phyloP scores from a whole-genome alignment of 2,329 filamentous ascomycete genomes.

The Amauroascus verrucosus region DNA sequence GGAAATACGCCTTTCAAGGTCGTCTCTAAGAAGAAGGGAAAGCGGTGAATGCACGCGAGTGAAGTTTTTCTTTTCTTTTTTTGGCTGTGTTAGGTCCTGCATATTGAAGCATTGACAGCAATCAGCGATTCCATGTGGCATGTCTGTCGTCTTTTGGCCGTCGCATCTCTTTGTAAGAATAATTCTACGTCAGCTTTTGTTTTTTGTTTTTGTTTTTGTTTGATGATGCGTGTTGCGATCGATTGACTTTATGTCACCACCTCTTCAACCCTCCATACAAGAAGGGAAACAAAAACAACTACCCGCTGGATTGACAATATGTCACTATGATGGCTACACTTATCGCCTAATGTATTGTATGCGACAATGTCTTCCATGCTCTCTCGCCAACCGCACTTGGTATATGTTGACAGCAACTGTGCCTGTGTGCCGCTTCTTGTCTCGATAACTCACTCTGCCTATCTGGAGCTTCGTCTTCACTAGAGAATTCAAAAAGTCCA shows the following conservation, averaged over 20 bases:
- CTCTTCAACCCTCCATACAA: too few relatives aligned
- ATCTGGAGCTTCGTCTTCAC: too few relatives aligned
- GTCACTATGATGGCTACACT: background rate
- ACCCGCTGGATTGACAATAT: too few relatives aligned
- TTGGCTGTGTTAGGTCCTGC: background rate
- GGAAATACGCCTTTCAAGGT: conserved; percentile 68
- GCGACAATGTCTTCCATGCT: background rate
- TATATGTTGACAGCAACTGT: too few relatives aligned
- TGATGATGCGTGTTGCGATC: too few relatives aligned
- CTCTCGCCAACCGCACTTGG: background rate
- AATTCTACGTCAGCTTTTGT: background rate
- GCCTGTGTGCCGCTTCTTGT: too few relatives aligned
- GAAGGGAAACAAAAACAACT: too few relatives aligned
- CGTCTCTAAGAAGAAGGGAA: conserved; percentile 84
- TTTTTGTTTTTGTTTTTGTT: background rate
- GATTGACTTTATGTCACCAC: background rate
- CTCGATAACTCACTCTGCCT: too few relatives aligned
- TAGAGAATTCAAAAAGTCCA: too few relatives aligned
- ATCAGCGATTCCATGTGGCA: conserved; percentile 1
- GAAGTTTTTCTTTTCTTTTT: background rate
- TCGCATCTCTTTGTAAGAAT: background rate
- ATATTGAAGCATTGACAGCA: background rate
- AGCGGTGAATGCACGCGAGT: conserved; percentile 47
- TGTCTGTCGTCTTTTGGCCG: background rate
- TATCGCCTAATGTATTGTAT: conserved; percentile 4